Percentiles rank a stretch among this genome's conserved stretches.
Conservation (phyloP, 305 asterid species). For the Fraxinus angustifolia region DNA sequence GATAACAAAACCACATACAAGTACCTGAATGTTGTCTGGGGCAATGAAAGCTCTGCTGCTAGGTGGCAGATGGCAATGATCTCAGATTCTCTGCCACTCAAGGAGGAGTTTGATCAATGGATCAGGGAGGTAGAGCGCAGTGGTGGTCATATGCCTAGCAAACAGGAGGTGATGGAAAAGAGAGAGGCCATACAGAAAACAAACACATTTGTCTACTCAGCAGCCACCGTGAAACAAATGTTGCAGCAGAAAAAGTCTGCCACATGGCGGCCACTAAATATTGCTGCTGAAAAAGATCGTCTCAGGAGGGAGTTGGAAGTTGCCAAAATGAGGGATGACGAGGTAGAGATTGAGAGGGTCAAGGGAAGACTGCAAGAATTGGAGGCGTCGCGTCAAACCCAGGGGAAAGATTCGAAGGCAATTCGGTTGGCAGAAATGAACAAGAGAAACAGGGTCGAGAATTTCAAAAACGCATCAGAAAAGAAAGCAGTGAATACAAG, state of each 20-base stretch:
- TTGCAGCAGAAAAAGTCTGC: conserved; percentile 95
- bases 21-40: conserved; percentile 86
- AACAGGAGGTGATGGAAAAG: conserved; percentile 77
- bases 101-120: conserved; percentile 89
- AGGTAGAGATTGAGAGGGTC: conserved; percentile 66
- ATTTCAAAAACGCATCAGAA: conserved; percentile 86
- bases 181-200: conserved; percentile 79
- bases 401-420: conserved; percentile 72
- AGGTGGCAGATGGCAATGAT: conserved; percentile 99
- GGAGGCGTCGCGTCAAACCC: conserved; percentile 58
- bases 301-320: conserved; percentile 76
- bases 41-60: conserved; percentile 85
- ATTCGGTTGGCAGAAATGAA: conserved; percentile 86
- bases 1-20: conserved; percentile 86
- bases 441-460: conserved; percentile 77
- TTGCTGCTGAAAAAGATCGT: conserved; percentile 95
- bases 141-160: conserved; percentile 80
- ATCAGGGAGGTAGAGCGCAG: conserved; percentile 77
- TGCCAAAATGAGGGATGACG: conserved; percentile 69
- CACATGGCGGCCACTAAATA: conserved; percentile 75
- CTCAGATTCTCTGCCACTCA: conserved; percentile 74
- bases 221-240: conserved; percentile 98
- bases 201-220: conserved; percentile 74
- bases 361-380: conserved; percentile 60
- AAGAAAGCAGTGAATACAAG: conserved; percentile 49